A percentile compares a stretch with the other conserved stretches of the same genome.
Conservation (phyloP, 2,329 filamentous ascomycete genomes). For the Macrophomina pseudophaseolina region DNA sequence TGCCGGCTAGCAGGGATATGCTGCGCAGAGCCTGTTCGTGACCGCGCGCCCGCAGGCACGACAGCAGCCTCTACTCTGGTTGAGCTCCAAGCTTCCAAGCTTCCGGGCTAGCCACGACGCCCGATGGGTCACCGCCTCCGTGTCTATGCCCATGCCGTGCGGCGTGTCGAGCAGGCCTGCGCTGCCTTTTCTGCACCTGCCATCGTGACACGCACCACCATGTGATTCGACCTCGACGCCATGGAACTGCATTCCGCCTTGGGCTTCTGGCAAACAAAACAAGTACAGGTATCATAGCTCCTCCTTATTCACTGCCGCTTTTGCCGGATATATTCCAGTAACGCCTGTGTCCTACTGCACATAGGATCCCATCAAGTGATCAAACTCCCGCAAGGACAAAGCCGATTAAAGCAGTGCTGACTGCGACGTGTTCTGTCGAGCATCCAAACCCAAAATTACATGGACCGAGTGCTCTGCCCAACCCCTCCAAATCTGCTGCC, state of each 20-base stretch:
- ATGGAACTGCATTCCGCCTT: conserved; percentile 16
- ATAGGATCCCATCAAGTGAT: conserved; percentile 8
- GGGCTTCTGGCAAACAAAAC: conserved; percentile 5
- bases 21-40: conserved; percentile 2
- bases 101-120: conserved; percentile 16
- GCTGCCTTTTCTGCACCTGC: neutral
- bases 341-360: conserved; percentile 18
- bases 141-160: conserved; percentile 11
- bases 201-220: conserved; percentile 12
- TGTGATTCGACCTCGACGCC: conserved; percentile 15
- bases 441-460: conserved; percentile 19
- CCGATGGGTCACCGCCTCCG: conserved; percentile 10
- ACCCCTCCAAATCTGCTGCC: neutral
- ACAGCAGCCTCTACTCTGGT: neutral
- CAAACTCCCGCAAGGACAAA: neutral
- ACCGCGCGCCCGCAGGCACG: conserved; percentile 5
- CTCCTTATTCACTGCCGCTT: conserved; percentile 13
- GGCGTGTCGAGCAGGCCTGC: conserved; percentile 5
- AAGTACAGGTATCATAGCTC: conserved; percentile 21
- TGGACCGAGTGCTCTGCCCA: neutral
- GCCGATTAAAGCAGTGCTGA: neutral
- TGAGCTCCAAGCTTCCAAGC: conserved; percentile 4
- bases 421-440: conserved; percentile 16
- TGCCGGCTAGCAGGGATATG: neutral
- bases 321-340: conserved; percentile 23